Base-by-base conservation (phyloP, 352 stramenopile genomes). In the Globisporangium alternatum region DNA sequence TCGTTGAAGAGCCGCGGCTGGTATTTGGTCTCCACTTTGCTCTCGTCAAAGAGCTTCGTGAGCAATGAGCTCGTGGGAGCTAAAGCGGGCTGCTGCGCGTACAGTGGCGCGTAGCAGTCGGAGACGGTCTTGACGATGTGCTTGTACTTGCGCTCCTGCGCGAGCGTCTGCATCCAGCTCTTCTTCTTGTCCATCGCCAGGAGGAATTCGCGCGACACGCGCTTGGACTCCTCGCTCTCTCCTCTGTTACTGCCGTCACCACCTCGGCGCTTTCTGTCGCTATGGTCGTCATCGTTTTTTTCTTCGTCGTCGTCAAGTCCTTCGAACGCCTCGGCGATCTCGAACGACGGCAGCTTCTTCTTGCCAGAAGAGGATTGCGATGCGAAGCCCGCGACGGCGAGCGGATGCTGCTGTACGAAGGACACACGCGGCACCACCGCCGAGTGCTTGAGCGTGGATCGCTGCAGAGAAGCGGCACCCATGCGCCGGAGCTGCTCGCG, bases 41-140 rank as follows among this genome's bases (percentile, higher is more conserved):
- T 64, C 3, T 25, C 65, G 43, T 72, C 58, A 44, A 69, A 70
- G 41, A 56, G 43, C 28, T 56, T 49, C 5, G 22, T 49, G 15
- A 76, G 53, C 33, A 56, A 19, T 33, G 31, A 4, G 12, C 56
- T 33, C 13, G 47, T 28, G 31, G 35, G 37, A 30, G 15, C 22
- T 0, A 77, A 60, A 47, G 66, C 12, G 8, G 62, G 64, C 53
- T 85, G 73, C 9, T 55, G 63, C 21, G 57, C 48, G 43, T 91
- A 91, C 31, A 89, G 59, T 25, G 79, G 81, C 22, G 74, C 75
- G 70, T 91, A 91, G 63, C 80, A 89, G 52, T 91, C 81, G 28
- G 64, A 67, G 15, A 89, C 78, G 49, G 67, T 69, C 55, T 86
- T 80, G 44, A 89, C 54, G 30, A 91, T 21, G 43, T 67, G 61